A percentile compares a stretch with the other conserved stretches of the same genome.
Conservation (phyloP, 306 rosid species). For the Malus asiatica region DNA sequence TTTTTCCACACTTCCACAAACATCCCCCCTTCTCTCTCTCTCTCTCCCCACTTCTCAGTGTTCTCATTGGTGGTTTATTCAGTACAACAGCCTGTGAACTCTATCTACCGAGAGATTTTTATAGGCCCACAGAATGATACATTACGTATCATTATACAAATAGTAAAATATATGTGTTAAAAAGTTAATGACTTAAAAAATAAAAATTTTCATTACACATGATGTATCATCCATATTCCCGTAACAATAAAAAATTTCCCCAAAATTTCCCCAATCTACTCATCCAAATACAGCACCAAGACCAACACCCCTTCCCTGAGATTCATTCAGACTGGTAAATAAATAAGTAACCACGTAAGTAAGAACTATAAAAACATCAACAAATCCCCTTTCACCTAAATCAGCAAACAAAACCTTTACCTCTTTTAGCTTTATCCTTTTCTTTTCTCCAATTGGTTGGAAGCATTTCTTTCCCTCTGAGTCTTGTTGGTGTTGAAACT, state of each 20-base stretch:
- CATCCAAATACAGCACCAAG: constrained; percentile 4
- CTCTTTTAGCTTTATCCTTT: background rate
- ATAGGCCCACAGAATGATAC: accelerated
- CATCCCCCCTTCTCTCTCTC: background rate
- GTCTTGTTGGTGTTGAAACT: background rate
- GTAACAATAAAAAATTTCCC: too few species aligned
- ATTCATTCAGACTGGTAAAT: constrained; percentile 12
- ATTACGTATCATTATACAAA: too few species aligned
- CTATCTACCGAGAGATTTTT: background rate
- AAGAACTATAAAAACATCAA: background rate
- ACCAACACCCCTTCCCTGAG: constrained; percentile 1
- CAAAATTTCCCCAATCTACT: background rate
- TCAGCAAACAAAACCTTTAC: background rate
- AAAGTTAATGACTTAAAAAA: too few species aligned
- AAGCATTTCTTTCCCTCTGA: background rate
- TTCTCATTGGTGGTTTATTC: constrained; percentile 34
- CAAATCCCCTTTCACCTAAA: background rate
- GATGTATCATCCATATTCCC: accelerated
- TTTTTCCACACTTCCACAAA: constrained; percentile 1
- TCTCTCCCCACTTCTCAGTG: constrained; percentile 11
- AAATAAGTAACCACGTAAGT: background rate
- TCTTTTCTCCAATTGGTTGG: background rate
- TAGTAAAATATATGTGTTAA: accelerated
- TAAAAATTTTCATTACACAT: accelerated
- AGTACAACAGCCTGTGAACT: background rate